Evolutionary conservation across 202 grass and related monocot species (phyloP), one percentile per base, ranked within the genome.

Genomic region (Bolboschoenoplectus hybrid): DNA sequence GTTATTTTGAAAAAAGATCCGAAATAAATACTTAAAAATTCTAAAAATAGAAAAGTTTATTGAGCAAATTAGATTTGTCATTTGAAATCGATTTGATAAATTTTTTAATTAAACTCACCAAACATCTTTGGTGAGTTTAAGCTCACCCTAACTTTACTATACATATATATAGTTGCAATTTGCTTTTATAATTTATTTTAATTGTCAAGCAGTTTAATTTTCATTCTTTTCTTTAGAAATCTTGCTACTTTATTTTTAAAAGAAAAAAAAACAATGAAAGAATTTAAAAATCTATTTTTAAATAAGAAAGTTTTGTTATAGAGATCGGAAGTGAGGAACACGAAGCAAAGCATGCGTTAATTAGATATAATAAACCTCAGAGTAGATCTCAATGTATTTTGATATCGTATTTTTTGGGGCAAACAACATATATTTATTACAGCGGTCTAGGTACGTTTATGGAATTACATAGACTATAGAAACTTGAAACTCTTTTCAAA

Each of bases 311-410:
- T 75, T 20, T 7, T 52, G 71, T 75, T 75, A 14, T 52, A 52
- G 47, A 52, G 20, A 47, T 10, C 4, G 45, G 45, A 74, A 51
- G 46, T 70, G 67, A 51, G 45, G n/a, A 74, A 74, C 9, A 45
- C 71, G 19, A 74, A 50, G 4, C 19, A 52, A 74, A 67, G 46
- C 63, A 35, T 34, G 45, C 46, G n/a, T 8, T 34, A 51, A 9
- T 75, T 52, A n/a, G 67, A 10, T 71, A 71, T 71, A 51, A 12
- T 74, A 74, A 74, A 50, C 8, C 44, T 49, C n/a, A n/a, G 14
- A 70, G 9, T 32, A 70, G 12, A 74, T 49, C 43, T 47, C 70
- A 44, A 70, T 13, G 10, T 66, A 66, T 38, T 65, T 70, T 44
- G 70, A 16, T 0, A 51, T 51, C n/a, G 8, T 41, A 10, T 19